Conservation (phyloP, 192 early-diverging fungal species). For the Coemansia asiatica region DNA sequence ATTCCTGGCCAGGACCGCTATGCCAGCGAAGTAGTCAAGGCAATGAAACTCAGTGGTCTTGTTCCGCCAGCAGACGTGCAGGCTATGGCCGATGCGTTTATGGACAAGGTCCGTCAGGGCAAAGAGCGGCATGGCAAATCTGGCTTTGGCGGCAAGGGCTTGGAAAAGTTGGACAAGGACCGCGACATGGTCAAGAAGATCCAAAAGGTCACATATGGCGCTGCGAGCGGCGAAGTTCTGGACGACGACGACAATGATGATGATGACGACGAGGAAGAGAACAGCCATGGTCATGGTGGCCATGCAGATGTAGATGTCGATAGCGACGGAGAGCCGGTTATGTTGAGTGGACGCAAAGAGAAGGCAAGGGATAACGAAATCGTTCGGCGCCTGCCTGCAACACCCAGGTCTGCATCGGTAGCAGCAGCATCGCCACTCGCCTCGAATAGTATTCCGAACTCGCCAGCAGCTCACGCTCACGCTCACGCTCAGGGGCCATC, state of each 20-base stretch:
- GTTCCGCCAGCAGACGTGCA: constrained; percentile 76
- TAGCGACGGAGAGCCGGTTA: constrained; percentile 21
- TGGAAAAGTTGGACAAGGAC: constrained; percentile 91
- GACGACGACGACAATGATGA: constrained; percentile 64
- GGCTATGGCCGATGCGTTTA: constrained; percentile 66
- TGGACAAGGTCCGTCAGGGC: constrained; percentile 40
- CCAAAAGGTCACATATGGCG: constrained; percentile 84
- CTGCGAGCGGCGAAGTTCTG: constrained; percentile 59
- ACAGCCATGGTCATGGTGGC: constrained; percentile 54
- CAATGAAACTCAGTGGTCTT: constrained; percentile 75
- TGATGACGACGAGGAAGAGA: constrained; percentile 56
- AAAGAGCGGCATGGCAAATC: constrained; percentile 28
- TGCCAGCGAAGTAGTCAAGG: constrained; percentile 88
- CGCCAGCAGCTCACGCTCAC: constrained; percentile 1
- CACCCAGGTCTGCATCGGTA: constrained; percentile 55
- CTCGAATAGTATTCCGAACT: neutral
- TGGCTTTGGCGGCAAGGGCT: constrained; percentile 96
- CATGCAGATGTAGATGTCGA: constrained; percentile 37
- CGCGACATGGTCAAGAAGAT: constrained; percentile 86
- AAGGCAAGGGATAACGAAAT: constrained; percentile 52
- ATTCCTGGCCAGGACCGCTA: constrained; percentile 92
- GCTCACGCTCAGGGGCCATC: too few species aligned
- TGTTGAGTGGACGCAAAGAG: constrained; percentile 52
- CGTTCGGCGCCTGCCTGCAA: constrained; percentile 61
- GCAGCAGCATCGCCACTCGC: constrained; percentile 30